Conservation (phyloP, 345 rosid species). For the Salix udensis region DNA sequence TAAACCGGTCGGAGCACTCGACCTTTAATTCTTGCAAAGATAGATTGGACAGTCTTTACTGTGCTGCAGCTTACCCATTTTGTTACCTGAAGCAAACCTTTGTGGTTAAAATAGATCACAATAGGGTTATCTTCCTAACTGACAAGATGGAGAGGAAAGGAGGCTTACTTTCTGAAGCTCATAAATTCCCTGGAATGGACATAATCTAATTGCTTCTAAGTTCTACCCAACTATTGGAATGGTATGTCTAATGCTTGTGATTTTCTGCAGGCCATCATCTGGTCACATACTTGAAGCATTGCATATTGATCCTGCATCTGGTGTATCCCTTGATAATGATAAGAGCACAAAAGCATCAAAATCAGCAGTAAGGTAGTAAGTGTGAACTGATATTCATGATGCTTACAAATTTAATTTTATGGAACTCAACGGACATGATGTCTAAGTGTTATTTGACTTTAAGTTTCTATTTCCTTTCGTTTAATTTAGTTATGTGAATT, state of each 20-base stretch:
- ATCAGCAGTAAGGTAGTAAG: conserved; percentile 53
- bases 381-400: conserved; percentile 4
- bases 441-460: background rate
- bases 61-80: conserved; percentile 70
- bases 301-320: conserved; percentile 97
- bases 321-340: conserved; percentile 75
- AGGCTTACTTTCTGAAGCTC: conserved; percentile 56
- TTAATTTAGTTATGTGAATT: background rate
- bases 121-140: conserved; percentile 50
- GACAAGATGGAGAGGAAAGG: conserved; percentile 54
- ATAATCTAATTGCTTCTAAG: conserved; percentile 18
- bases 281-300: conserved; percentile 91
- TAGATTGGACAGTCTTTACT: conserved; percentile 74
- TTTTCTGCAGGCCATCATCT: conserved; percentile 78
- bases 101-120: conserved; percentile 45
- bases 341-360: conserved; percentile 47
- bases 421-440: background rate
- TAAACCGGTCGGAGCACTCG: conserved; percentile 99
- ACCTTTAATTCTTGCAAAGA: conserved; percentile 97
- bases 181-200: conserved; percentile 30
- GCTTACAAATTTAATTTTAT: background rate
- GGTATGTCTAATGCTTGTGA: conserved; percentile 39
- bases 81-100: conserved; percentile 57
- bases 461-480: background rate
- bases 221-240: conserved; percentile 19